A percentile compares a stretch with the other conserved stretches of the same genome.
phyloP scores from a whole-genome alignment of 805 yeast species.

The Grigorovia transvaalensis region DNA sequence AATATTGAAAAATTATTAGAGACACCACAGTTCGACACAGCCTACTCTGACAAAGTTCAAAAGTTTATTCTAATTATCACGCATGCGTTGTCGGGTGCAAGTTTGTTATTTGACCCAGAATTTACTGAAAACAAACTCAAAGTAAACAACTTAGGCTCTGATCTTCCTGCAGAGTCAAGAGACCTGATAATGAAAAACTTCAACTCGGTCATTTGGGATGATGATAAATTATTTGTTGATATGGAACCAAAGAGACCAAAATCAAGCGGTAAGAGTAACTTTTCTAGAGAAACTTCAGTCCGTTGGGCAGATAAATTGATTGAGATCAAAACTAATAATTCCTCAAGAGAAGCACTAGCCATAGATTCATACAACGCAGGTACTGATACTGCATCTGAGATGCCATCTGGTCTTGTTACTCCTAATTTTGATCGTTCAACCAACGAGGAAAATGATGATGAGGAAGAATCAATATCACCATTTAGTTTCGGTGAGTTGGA shows the following conservation, averaged over 20 bases:
- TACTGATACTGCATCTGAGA: conserved; percentile 28
- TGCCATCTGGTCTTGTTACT: conserved; percentile 28
- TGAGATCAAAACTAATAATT: conserved; percentile 4
- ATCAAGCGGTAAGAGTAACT: conserved; percentile 39
- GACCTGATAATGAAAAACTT: conserved; percentile 21
- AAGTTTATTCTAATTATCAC: conserved; percentile 48
- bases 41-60: conserved; percentile 42
- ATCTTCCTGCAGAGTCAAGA: background rate
- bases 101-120: conserved; percentile 66
- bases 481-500: conserved; percentile 43
- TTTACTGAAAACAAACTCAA: conserved; percentile 30
- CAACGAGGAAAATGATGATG: background rate
- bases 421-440: conserved; percentile 30
- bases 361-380: conserved; percentile 9
- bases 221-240: conserved; percentile 28
- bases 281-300: conserved; percentile 27
- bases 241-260: conserved; percentile 19
- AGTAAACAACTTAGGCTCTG: background rate
- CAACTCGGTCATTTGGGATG: conserved; percentile 26
- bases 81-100: conserved; percentile 56
- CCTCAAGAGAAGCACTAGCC: background rate
- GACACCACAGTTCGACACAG: conserved; percentile 13
- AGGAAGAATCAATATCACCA: background rate
- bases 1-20: conserved; percentile 32
- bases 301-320: conserved; percentile 18